These are phyloP conservation scores for Daldinia vernicosa DNA, from an alignment of 495 filamentous ascomycete species.

Conservation along the genomic window DNA sequence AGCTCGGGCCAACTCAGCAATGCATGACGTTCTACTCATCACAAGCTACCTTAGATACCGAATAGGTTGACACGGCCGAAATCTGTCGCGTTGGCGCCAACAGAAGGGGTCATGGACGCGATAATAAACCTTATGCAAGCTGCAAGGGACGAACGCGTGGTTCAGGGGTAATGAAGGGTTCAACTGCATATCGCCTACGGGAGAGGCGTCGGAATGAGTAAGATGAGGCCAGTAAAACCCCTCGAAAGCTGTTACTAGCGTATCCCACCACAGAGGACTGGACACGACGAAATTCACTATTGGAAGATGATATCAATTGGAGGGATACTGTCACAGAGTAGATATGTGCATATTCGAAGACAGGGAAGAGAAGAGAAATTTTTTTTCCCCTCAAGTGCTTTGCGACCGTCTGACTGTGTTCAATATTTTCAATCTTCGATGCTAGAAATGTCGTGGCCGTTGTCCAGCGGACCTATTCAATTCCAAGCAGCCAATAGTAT, in stretches of 20 bases:
- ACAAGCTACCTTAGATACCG: constrained; percentile 31
- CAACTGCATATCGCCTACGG: constrained; percentile 36
- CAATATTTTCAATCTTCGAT: constrained; percentile 21
- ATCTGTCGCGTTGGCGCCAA: constrained; percentile 38
- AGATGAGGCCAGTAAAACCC: constrained; percentile 32
- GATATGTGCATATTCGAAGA: constrained; percentile 24
- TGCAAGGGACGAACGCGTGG: constrained; percentile 49
- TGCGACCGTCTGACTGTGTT: constrained; percentile 21
- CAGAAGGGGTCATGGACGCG: constrained; percentile 28
- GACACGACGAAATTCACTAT: constrained; percentile 34
- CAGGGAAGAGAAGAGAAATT: constrained; percentile 28
- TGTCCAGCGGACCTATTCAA: constrained; percentile 26
- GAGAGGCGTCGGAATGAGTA: constrained; percentile 43
- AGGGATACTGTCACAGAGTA: constrained; percentile 15
- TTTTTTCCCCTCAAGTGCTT: neutral
- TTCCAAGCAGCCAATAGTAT: constrained; percentile 24
- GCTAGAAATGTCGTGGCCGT: constrained; percentile 30
- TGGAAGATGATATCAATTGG: constrained; percentile 34
- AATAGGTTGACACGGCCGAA: constrained; percentile 36
- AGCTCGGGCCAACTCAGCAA: constrained; percentile 37
- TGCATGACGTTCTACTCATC: constrained; percentile 41
- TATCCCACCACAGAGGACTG: constrained; percentile 33
- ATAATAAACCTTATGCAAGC: constrained; percentile 45
- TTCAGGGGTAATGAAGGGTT: constrained; percentile 28
- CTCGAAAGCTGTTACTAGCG: constrained; percentile 28